A percentile compares a stretch with the other conserved stretches of the same genome.
Conservation (phyloP, 2,329 filamentous ascomycete genomes). For the Penicillium sp. region DNA sequence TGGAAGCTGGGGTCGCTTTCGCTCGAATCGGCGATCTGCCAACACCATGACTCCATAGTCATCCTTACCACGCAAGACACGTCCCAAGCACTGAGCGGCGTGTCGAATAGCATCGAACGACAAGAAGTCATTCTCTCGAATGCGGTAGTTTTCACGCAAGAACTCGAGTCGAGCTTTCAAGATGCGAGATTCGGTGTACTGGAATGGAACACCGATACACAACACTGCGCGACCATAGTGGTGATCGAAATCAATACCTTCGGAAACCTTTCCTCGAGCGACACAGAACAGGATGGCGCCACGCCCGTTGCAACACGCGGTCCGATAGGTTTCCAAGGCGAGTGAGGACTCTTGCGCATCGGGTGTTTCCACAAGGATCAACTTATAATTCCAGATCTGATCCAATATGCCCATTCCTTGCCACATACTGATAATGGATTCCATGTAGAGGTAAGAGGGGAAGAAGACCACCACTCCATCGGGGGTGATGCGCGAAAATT, state of each 20-base stretch:
- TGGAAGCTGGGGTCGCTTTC: conserved; percentile 85
- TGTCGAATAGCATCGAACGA: conserved; percentile 99
- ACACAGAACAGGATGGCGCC: conserved; percentile 93
- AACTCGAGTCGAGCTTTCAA: conserved; percentile 95
- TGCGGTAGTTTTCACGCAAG: conserved; percentile 93
- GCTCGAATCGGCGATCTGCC: conserved; percentile 88
- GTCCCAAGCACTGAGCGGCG: conserved; percentile 91
- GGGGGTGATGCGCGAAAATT: conserved; percentile 93
- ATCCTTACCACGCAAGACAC: conserved; percentile 92
- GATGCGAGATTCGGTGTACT: conserved; percentile 97
- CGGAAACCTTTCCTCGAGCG: conserved; percentile 93
- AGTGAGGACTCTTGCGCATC: conserved; percentile 96
- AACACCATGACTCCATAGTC: conserved; percentile 99
- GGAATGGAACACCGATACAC: conserved; percentile 96
- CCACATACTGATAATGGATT: conserved; percentile 98
- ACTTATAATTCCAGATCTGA: conserved; percentile 98
- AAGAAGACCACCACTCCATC: conserved; percentile 99
- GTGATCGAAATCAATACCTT: conserved; percentile 99
- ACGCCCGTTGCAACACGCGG: conserved; percentile 94
- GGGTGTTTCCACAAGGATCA: conserved; percentile 95
- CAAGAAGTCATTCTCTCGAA: conserved; percentile 94
- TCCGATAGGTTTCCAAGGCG: conserved; percentile 93
- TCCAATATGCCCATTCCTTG: conserved; percentile 98
- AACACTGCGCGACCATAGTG: conserved; percentile 95
- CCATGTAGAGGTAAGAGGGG: conserved; percentile 98